Percentiles rank a stretch among this genome's conserved stretches.
Conservation (phyloP, 345 rosid genomes). For the Salix exigua region DNA sequence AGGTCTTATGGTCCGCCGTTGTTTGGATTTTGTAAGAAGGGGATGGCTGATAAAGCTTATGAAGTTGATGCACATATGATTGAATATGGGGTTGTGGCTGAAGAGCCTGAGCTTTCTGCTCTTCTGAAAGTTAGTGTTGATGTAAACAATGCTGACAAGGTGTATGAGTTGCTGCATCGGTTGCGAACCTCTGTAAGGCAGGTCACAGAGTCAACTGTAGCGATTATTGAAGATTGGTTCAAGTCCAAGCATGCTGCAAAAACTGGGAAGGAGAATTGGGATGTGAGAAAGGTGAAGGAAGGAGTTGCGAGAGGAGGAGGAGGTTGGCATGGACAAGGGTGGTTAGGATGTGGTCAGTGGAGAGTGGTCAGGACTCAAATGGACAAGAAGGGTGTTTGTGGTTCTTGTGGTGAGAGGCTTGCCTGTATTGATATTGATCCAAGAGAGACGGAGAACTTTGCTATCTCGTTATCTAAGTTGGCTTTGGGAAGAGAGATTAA, state of each 20-base stretch:
- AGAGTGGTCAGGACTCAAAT: conserved; percentile 59
- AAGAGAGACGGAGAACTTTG: conserved; percentile 67
- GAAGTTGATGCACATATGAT: conserved; percentile 82
- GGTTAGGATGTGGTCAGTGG: conserved; percentile 87
- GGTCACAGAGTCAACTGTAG: conserved; percentile 57
- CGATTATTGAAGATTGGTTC: conserved; percentile 69
- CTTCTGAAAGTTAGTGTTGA: conserved; percentile 64
- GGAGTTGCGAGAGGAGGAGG: conserved; percentile 76
- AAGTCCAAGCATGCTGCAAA: conserved; percentile 51
- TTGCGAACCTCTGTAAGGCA: conserved; percentile 71
- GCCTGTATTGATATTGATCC: conserved; percentile 93
- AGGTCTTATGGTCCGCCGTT: conserved; percentile 87
- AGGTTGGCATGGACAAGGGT: conserved; percentile 98
- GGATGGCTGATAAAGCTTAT: conserved; percentile 63
- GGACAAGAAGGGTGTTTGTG: conserved; percentile 66
- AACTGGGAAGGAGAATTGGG: conserved; percentile 58
- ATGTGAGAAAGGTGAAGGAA: conserved; percentile 47
- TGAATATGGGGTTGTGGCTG: conserved; percentile 65
- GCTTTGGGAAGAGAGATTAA: conserved; percentile 63
- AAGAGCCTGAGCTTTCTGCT: conserved; percentile 83
- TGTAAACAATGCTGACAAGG: conserved; percentile 48
- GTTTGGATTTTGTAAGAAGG: conserved; percentile 68
- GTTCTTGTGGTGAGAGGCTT: conserved; percentile 72
- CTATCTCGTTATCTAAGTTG: conserved; percentile 57
- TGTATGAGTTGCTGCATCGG: conserved; percentile 72